Base-by-base conservation (phyloP, 768 basidiomycete species). In the Lactarius trivialis region DNA sequence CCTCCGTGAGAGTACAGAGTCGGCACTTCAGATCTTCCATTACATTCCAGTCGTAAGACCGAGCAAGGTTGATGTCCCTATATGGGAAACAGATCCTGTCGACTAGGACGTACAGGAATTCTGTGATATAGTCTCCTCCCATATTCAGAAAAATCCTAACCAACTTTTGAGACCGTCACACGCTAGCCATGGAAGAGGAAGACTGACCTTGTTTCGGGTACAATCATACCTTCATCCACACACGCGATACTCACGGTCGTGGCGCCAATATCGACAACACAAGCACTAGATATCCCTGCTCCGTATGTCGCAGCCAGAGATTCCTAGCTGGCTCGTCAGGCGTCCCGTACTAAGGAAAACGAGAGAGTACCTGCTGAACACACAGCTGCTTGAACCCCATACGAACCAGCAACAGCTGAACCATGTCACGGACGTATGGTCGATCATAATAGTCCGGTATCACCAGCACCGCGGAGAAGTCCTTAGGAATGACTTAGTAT, bases 301-400 rank as follows among this genome's bases (percentile, higher is more conserved):
- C 95, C 95, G 71, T 95, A 98, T 0, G 93, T 93, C 4, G 95
- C 93, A 36, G 91, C 90, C 43, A 96, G 78, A 4, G 93, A 89
- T 78, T 97, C 95, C 92, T 97, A 65, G 61, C 4, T 48, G 48
- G 32, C 32, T 17, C 48, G 55, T 58, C 34, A 65, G 32, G 60
- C 12, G 48, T 56, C 37, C 39, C 36, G 48, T 26, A 56, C 32
- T 26, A 52, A 60, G 14, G 34, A 43, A 54, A 49, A 49, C 24
- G 12, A 34, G 28, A 52, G n/a, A 54, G 12, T 55, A 88, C 94
- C 81, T 98, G 97, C 72, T 96, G 93, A 4, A 89, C 85, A 68
- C 90, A 93, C 34, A 98, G 74, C 73, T 97, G 92, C 71, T 91
- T 92, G 80, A 99, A 99, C 0, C 91, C 92, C 81, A 99, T 85